A percentile compares a stretch with the other conserved stretches of the same genome.
These are phyloP conservation scores for Verbascum thapsus DNA, from an alignment of 257 asterid genomes.

Conservation along the genomic window DNA sequence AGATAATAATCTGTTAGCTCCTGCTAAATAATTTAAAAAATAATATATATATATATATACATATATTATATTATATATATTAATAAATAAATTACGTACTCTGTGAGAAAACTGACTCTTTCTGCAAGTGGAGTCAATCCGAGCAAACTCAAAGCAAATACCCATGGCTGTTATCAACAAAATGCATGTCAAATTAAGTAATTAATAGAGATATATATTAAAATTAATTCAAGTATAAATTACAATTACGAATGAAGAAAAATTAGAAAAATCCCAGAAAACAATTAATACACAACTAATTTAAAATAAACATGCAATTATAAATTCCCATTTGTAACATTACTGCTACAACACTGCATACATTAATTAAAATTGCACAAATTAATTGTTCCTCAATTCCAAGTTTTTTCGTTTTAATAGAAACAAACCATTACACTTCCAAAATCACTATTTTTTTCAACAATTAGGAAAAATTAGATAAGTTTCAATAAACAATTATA, in stretches of 20 bases:
- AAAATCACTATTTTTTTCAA: no score
- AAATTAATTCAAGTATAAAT: background rate
- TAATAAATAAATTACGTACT: conserved; percentile 46
- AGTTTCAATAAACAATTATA: no score
- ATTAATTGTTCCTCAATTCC: no score
- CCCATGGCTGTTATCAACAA: conserved; percentile 63
- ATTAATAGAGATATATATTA: background rate
- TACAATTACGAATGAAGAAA: no score
- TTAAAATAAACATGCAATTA: no score
- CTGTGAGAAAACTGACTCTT: conserved; percentile 83
- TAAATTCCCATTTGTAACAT: no score
- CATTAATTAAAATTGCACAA: no score
- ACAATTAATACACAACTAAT: no score
- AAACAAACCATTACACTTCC: no score
- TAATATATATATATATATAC: background rate
- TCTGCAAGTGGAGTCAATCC: conserved; percentile 94
- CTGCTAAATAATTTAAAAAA: background rate
- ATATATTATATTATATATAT: background rate
- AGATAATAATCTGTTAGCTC: background rate
- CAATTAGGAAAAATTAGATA: no score
- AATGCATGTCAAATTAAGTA: conserved; percentile 3
- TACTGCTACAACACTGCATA: no score
- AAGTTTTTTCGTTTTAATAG: no score
- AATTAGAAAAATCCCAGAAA: background rate
- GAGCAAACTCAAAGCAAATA: conserved; percentile 78